Percentiles rank a stretch among this genome's conserved stretches.
Conservation (phyloP, 2,329 filamentous ascomycete genomes). For the Fusarium sp. region DNA sequence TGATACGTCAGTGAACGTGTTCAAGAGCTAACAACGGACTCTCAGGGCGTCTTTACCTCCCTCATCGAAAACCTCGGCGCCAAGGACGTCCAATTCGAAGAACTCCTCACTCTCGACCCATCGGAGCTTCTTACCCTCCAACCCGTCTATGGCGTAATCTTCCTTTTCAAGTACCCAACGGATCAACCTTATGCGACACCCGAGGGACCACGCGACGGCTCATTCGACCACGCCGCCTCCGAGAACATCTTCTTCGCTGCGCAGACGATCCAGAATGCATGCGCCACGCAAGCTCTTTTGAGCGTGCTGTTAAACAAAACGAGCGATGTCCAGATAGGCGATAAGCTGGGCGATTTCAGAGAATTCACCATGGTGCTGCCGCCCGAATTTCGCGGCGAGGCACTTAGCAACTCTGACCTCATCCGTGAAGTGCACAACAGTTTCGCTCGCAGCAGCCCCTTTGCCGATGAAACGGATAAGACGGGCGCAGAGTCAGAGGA, state of each 20-base stretch:
- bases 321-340: conserved; percentile 78
- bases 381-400: conserved; percentile 76
- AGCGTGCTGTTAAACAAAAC: conserved; percentile 92
- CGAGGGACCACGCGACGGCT: conserved; percentile 82
- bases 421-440: conserved; percentile 90
- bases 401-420: conserved; percentile 74
- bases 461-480: conserved; percentile 87
- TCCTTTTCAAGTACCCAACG: conserved; percentile 96
- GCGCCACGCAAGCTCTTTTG: conserved; percentile 94
- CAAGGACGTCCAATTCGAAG: conserved; percentile 95
- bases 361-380: conserved; percentile 91
- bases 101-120: conserved; percentile 90
- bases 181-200: conserved; percentile 73
- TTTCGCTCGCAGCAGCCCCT: conserved; percentile 90
- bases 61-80: conserved; percentile 93
- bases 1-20: neutral
- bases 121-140: conserved; percentile 79
- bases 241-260: conserved; percentile 92
- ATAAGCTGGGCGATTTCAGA: conserved; percentile 81
- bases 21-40: conserved; percentile 13
- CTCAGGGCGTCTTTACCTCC: conserved; percentile 93
- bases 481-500: conserved; percentile 79
- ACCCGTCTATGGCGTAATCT: conserved; percentile 95
- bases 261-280: conserved; percentile 99
- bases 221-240: conserved; percentile 81